A percentile compares a stretch with the other conserved stretches of the same genome.
phyloP scores from a whole-genome alignment of 129 eudicot genomes.

The Smallanthus sonchifolius region DNA sequence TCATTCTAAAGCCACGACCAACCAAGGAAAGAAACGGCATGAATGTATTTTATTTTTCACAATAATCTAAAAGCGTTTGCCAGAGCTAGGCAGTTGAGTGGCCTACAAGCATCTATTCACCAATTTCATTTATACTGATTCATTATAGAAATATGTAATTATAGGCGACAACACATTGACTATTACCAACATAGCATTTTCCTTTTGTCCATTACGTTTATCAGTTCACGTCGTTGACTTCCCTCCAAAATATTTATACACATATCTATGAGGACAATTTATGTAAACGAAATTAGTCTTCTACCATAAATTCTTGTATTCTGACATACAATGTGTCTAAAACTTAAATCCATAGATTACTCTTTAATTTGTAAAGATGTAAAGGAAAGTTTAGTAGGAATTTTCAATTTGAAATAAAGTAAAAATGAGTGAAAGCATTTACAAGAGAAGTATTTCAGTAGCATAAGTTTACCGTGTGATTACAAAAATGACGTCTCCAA shows the following conservation, averaged over 20 bases:
- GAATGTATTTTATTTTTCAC: neutral
- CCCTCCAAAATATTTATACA: neutral
- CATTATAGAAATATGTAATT: neutral
- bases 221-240: conserved; percentile 4
- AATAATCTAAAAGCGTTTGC: neutral
- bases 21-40: neutral
- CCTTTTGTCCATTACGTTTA: neutral
- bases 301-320: neutral
- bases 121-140: neutral
- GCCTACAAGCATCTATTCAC: neutral
- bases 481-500: neutral
- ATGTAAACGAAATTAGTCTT: neutral
- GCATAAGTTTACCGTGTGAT: conserved; percentile 2
- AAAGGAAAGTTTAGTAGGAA: neutral
- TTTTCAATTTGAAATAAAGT: neutral
- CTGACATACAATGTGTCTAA: neutral
- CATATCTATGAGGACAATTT: neutral
- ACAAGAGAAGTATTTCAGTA: neutral
- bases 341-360: neutral
- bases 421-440: neutral
- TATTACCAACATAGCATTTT: neutral
- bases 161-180: neutral
- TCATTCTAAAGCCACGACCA: neutral
- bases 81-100: neutral
- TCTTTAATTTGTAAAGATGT: neutral